Base-by-base conservation (phyloP, 2,329 filamentous ascomycete species). In the Aspergillus phoenicis region DNA sequence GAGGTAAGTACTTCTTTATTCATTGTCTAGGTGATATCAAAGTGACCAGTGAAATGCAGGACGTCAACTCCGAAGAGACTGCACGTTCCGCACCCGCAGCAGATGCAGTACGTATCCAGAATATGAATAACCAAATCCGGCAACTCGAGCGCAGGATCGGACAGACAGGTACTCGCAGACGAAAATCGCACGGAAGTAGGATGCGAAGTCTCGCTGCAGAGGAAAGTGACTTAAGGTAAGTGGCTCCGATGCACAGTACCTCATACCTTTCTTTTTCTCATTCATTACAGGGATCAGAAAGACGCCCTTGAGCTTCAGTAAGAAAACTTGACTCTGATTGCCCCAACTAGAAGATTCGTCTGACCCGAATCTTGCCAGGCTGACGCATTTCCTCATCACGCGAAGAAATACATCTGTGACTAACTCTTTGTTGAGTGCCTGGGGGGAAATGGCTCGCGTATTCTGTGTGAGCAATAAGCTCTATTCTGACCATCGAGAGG, bases 391-490 rank as follows among this genome's bases (percentile, higher is more conserved):
- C 26, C 41, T 64, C 7, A 60, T 66, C 5, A 22, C 15, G 7
- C 53, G 58, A 22, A 58, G 64, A 10, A 66, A 63, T 43, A 20
- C 13, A 6, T 38, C 8, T 17, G 47, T 52, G 22, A 52, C 30
- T 2, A 36, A 47, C 8, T n/a, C 36, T 47, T 53, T 58, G 30
- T 64, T 11, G 0, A 13, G 1, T 7, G 38, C 26, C 52, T 63
- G 33, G 58, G 33, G 30, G 4, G 33, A 17, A 1, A 22, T 47
- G 1, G 51, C 59, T 8, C 58, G 48, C 13, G 53, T 68, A 4
- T 69, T 69, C 24, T 70, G 64, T 39, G 64, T 69, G 5, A 68
- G 68, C 57, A 70, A 66, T 41, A 52, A 43, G 8, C 52, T 67
- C 3, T 70, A 68, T 20, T 15, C 43, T 1, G 17, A 58, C 5